Evolutionary conservation across 768 basidiomycete genomes (phyloP), one percentile per base, ranked within the genome.

Genomic region (Lactifluus echinatus): DNA sequence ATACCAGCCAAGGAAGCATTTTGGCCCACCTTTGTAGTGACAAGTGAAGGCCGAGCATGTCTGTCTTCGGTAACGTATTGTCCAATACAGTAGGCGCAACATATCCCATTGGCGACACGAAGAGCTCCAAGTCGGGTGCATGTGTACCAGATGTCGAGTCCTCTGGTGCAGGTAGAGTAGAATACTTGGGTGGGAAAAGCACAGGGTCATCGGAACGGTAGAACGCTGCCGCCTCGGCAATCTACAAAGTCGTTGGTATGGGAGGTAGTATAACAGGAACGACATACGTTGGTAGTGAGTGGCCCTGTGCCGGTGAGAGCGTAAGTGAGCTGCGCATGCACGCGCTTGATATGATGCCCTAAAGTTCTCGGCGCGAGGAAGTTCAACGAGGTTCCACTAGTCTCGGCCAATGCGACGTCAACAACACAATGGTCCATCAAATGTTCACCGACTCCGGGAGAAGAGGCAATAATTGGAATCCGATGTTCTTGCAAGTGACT

Each of bases 401-500:
- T 83, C 60, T 84, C 81, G 60, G 75, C 75, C 67, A 79, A 75
- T 61, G 75, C 73, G 24, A 81, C 50, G 63, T 76, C 72, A 49
- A 85, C 74, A 14, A 76, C 74, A 3, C 76, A 73, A 64, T 92
- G 90, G 65, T 93, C 90, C 44, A 78, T 72, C 17, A 93, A 76
- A 66, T 90, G 77, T 8, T 77, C 72, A 14, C 91, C 91, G 19
- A 93, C 89, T 11, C 83, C 83, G 0, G 86, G 84, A 2, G 86
- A 77, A 63, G 90, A 81, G 6, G 79, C 65, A 19, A 84, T 70
- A 29, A 83, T 69, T 0, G 79, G 72, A 21, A 93, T 83, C 5
- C 70, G 69, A 55, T 82, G 71, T 36, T 73, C 67, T 11, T 72
- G 61, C 36, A 92, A 74, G 12, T 86, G 75, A 1, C 73, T 72